Evolutionary conservation across 2,329 filamentous ascomycete genomes (phyloP).

Genomic region (Gyromitra esculenta): DNA sequence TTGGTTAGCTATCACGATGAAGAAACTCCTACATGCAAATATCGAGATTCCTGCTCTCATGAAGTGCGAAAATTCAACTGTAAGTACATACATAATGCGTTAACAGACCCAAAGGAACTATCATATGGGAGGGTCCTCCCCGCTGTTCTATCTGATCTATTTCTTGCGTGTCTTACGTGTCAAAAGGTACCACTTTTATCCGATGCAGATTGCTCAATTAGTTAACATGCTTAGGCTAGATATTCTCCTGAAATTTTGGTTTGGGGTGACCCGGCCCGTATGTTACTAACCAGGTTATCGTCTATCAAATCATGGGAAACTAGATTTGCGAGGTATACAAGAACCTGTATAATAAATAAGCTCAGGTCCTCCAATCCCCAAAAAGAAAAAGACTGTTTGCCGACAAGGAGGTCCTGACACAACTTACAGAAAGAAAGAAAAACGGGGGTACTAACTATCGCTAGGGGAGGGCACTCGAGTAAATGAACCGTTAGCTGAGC

Average conservation of each 20-base stretch:
- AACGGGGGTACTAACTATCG: not conserved
- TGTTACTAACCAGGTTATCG: not conserved
- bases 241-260: not conserved
- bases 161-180: not conserved
- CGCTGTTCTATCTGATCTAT: conserved; percentile 8
- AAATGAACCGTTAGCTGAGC: conserved; percentile 13
- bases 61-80: not conserved
- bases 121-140: not conserved
- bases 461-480: not conserved
- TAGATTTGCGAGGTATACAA: not conserved
- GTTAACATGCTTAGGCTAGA: conserved; percentile 3
- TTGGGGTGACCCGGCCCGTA: not conserved
- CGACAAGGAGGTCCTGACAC: not conserved
- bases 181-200: conserved; percentile 14
- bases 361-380: not conserved
- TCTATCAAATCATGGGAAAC: not conserved
- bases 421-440: not conserved
- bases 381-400: not conserved
- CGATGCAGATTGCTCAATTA: not conserved
- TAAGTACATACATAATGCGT: not conserved
- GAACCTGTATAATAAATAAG: not conserved
- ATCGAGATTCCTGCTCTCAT: not conserved
- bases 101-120: not conserved
- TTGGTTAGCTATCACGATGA: not conserved
- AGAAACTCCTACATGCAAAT: not conserved